Evolutionary conservation across 2,329 filamentous ascomycete species (phyloP).

Genomic region (Pleomassaria siparia): DNA sequence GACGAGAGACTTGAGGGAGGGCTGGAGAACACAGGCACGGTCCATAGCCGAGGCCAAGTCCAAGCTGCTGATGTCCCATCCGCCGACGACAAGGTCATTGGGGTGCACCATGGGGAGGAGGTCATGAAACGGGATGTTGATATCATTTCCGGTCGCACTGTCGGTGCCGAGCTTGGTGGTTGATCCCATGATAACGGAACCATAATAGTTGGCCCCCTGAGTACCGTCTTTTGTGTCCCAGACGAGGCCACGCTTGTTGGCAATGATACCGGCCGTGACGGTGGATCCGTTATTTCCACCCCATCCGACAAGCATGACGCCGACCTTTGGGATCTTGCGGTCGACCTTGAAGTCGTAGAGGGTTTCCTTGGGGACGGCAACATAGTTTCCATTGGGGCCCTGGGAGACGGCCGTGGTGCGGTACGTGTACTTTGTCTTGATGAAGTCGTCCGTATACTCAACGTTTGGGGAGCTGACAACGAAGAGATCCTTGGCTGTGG

Average conservation of each 20-base stretch:
- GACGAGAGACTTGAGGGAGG: constrained; percentile 85
- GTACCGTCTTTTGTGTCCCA: constrained; percentile 95
- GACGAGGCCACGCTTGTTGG: constrained; percentile 80
- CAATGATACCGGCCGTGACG: constrained; percentile 94
- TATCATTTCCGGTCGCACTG: constrained; percentile 77
- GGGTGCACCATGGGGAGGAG: constrained; percentile 96
- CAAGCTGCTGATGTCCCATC: constrained; percentile 95
- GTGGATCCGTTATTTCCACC: constrained; percentile 98
- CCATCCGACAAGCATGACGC: constrained; percentile 96
- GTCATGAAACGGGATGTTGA: constrained; percentile 95
- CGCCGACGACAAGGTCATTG: constrained; percentile 90
- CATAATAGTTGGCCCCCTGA: constrained; percentile 92
- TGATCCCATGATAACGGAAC: constrained; percentile 94
- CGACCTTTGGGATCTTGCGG: constrained; percentile 87
- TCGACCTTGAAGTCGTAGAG: constrained; percentile 97
- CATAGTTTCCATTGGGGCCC: constrained; percentile 71
- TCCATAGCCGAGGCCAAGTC: constrained; percentile 93
- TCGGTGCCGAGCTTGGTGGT: constrained; percentile 96
- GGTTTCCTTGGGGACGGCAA: constrained; percentile 84
- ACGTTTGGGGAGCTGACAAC: constrained; percentile 91
- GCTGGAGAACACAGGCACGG: constrained; percentile 90
- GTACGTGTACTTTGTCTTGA: constrained; percentile 94
- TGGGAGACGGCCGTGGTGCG: constrained; percentile 83
- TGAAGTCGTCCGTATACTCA: constrained; percentile 81
- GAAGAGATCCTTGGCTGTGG: constrained; percentile 65